phyloP scores from a whole-genome alignment of 176 grass and related monocot species.

The Elaeis guineensis region DNA sequence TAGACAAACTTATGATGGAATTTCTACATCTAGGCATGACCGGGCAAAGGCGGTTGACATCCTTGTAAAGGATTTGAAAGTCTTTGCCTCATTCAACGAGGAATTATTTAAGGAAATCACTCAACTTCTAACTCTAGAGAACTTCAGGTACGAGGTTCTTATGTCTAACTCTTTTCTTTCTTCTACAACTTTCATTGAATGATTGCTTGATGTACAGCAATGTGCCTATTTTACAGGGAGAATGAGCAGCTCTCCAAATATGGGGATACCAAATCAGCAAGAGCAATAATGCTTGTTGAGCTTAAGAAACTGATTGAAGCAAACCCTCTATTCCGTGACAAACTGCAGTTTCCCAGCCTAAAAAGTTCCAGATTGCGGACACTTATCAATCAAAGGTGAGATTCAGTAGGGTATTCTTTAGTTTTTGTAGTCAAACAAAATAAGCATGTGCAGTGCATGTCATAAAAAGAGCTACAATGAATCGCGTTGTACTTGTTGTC shows the following conservation, averaged over 20 bases:
- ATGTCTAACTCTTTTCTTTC: constrained; percentile 6
- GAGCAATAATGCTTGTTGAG: constrained; percentile 94
- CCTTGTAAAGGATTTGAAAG: constrained; percentile 96
- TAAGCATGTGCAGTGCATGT: too few species aligned
- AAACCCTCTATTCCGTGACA: constrained; percentile 93
- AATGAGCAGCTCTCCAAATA: constrained; percentile 99
- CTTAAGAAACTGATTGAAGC: constrained; percentile 97
- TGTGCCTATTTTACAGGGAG: constrained; percentile 49
- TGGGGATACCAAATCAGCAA: constrained; percentile 98
- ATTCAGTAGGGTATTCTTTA: not conserved
- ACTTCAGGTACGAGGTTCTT: constrained; percentile 62
- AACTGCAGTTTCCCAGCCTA: constrained; percentile 88
- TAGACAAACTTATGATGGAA: not conserved
- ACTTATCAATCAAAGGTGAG: constrained; percentile 95
- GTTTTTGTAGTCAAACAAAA: too few species aligned
- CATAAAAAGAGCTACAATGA: not conserved
- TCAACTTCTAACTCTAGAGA: constrained; percentile 86
- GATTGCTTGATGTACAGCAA: constrained; percentile 10
- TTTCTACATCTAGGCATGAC: constrained; percentile 63
- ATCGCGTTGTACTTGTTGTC: not conserved
- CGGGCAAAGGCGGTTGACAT: constrained; percentile 92
- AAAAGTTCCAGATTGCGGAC: constrained; percentile 94
- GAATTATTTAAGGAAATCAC: constrained; percentile 98
- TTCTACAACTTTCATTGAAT: constrained; percentile 7
- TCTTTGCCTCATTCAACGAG: constrained; percentile 94